Percentiles rank a stretch among this genome's conserved stretches.
Evolutionary conservation across 495 filamentous ascomycete genomes (phyloP).

Genomic region (Physcia stellaris): DNA sequence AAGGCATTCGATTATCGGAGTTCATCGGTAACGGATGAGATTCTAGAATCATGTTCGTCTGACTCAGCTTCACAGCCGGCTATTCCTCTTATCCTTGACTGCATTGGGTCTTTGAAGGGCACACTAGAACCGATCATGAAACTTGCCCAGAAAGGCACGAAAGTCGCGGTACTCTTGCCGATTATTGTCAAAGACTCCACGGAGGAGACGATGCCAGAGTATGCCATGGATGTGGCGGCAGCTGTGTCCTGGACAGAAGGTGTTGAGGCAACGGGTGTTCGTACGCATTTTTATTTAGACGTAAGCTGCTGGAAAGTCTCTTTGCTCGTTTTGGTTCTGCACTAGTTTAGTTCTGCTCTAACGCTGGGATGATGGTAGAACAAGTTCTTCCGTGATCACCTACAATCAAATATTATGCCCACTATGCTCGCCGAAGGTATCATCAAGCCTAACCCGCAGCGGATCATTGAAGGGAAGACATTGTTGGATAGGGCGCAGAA

Average conservation of each 20-base stretch:
- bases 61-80: no score
- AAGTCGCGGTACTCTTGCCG: slow-evolving; percentile 37
- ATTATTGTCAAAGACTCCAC: slow-evolving; percentile 32
- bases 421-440: slow-evolving; percentile 28
- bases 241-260: slow-evolving; percentile 30
- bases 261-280: slow-evolving; percentile 31
- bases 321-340: no score
- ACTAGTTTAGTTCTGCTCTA: no score
- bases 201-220: slow-evolving; percentile 25
- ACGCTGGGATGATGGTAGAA: no score
- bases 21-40: slow-evolving; percentile 21
- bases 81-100: slow-evolving; percentile 37
- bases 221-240: slow-evolving; percentile 26
- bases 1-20: slow-evolving; percentile 33
- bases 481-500: slow-evolving; percentile 35
- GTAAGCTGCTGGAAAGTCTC: slow-evolving; percentile 18
- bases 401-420: slow-evolving; percentile 37
- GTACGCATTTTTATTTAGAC: slow-evolving; percentile 33
- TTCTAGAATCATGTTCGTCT: no score
- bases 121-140: slow-evolving; percentile 27
- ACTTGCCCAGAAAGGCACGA: slow-evolving; percentile 29
- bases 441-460: slow-evolving; percentile 32
- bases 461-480: slow-evolving; percentile 31
- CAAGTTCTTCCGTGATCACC: slow-evolving; percentile 29
- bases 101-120: slow-evolving; percentile 33